These are phyloP conservation scores for Gypsophila paniculata DNA, from an alignment of 179 eudicot species.

Conservation along the genomic window DNA sequence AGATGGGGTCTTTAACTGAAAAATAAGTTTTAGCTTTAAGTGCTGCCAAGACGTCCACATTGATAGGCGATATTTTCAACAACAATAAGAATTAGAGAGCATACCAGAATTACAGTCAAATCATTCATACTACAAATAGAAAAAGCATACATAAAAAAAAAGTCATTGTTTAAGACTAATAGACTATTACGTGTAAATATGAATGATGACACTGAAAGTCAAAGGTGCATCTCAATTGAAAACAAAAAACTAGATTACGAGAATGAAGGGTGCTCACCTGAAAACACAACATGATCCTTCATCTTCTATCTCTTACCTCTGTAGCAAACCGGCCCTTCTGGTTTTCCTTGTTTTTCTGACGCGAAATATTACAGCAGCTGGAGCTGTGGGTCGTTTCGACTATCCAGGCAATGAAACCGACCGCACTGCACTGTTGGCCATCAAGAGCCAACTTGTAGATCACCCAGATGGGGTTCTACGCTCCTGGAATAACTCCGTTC, in stretches of 20 bases:
- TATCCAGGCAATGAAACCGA: constrained; percentile 14
- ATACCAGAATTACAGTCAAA: too few species aligned
- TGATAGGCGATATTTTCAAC: too few species aligned
- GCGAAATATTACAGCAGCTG: neutral
- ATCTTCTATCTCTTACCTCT: neutral
- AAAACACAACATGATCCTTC: neutral
- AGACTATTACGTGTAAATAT: too few species aligned
- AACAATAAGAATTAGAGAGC: too few species aligned
- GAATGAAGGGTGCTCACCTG: neutral
- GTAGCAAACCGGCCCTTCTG: constrained; percentile 4
- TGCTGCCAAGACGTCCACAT: too few species aligned
- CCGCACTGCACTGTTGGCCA: constrained; percentile 19
- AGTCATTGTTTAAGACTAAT: too few species aligned
- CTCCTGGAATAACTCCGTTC: constrained; percentile 24
- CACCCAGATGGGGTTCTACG: constrained; percentile 14
- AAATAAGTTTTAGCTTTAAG: too few species aligned
- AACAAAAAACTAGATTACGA: neutral
- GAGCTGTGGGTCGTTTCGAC: neutral
- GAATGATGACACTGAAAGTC: too few species aligned
- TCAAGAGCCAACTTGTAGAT: constrained; percentile 21
- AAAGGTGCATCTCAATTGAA: neutral
- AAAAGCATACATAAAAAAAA: too few species aligned
- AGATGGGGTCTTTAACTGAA: too few species aligned
- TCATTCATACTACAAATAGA: too few species aligned
- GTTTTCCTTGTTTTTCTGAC: neutral